Evolutionary conservation across 352 stramenopile species (phyloP), one percentile per base, ranked within the genome.

Genomic region (Globisporangium nodosum): DNA sequence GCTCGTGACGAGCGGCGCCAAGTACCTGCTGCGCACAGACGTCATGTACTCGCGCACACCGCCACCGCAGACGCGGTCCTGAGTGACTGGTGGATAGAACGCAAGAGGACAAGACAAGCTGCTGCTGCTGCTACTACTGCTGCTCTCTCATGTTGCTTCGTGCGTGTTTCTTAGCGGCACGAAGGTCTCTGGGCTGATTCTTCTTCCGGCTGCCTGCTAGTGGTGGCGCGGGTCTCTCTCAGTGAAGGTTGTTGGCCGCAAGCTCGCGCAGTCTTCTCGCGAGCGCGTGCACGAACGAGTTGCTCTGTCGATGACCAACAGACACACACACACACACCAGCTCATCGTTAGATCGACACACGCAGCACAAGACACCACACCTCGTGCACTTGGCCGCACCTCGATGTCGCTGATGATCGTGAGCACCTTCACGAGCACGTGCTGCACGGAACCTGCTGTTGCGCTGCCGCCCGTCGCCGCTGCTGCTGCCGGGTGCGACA

Each of bases 11-110:
- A 59, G 61, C 35, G 81, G 83, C 51, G 76, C 61, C 12, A 93
- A 93, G 60, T 91, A 91, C 54, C 55, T 93, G 13, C 61, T 91
- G 13, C 81, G 84, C 21, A 85, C 81, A 0, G 83, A 93, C 70
- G 77, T 93, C 67, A 93, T 93, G 83, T 93, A 91, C 67, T 77
- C 74, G 33, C 60, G 48, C 20, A 61, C 49, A 16, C 66, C 64
- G 31, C 54, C 51, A 3, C 33, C 33, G 33, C 33, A 6, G 33
- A 37, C 33, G n/a, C 48, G 49, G 43, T 47, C 30, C 4, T 46
- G 58, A 69, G 31, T 39, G 13, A 0, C 3, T 3, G 33, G 27
- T 27, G 3, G 35, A 2, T 16, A n/a, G 49, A 54, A 8, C 6
- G 7, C n/a, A 18, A 5, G 21, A 18, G 33, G 50, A 31, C 2